phyloP scores from a whole-genome alignment of 1,284 basidiomycete genomes.

The Neotropicomus parvogracilis region DNA sequence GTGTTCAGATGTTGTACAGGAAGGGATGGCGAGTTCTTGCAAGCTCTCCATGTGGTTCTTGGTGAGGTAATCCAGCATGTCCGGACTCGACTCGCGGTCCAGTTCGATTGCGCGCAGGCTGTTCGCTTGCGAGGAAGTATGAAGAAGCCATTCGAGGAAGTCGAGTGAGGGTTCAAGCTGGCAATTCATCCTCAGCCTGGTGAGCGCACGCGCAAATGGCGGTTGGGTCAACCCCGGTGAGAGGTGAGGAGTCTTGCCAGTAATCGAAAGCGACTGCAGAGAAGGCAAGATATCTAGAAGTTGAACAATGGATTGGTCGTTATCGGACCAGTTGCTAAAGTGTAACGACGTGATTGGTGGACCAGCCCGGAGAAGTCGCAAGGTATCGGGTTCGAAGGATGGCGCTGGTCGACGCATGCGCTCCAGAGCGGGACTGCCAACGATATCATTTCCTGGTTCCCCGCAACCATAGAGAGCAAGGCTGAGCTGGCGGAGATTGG shows the following conservation, averaged over 20 bases:
- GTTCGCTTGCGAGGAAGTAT: slow-evolving; percentile 43
- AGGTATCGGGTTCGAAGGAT: slow-evolving; percentile 51
- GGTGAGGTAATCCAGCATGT: slow-evolving; percentile 52
- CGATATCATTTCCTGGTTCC: slow-evolving; percentile 43
- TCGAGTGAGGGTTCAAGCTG: slow-evolving; percentile 54
- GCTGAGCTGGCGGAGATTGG: slow-evolving; percentile 52
- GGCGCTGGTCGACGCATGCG: slow-evolving; percentile 51
- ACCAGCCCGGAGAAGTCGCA: slow-evolving; percentile 50
- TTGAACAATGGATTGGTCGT: slow-evolving; percentile 52
- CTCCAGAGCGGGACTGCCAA: slow-evolving; percentile 43
- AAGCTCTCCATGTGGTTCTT: slow-evolving; percentile 46
- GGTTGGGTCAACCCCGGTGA: slow-evolving; percentile 39
- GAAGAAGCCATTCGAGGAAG: slow-evolving; percentile 66
- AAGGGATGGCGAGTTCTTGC: slow-evolving; percentile 53
- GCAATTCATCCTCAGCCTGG: slow-evolving; percentile 57
- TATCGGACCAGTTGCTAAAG: slow-evolving; percentile 69
- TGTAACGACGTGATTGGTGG: slow-evolving; percentile 54
- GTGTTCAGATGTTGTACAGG: slow-evolving; percentile 47
- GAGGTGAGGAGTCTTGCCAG: slow-evolving; percentile 54
- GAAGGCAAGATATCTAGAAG: slow-evolving; percentile 60
- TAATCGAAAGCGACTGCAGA: slow-evolving; percentile 52
- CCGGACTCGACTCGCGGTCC: slow-evolving; percentile 51
- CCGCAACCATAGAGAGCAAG: slow-evolving; percentile 58
- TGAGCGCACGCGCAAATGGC: slow-evolving; percentile 46
- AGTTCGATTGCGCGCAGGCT: slow-evolving; percentile 52